Conservation (phyloP, 805 yeast genomes). For the Yarrowia bubula region DNA sequence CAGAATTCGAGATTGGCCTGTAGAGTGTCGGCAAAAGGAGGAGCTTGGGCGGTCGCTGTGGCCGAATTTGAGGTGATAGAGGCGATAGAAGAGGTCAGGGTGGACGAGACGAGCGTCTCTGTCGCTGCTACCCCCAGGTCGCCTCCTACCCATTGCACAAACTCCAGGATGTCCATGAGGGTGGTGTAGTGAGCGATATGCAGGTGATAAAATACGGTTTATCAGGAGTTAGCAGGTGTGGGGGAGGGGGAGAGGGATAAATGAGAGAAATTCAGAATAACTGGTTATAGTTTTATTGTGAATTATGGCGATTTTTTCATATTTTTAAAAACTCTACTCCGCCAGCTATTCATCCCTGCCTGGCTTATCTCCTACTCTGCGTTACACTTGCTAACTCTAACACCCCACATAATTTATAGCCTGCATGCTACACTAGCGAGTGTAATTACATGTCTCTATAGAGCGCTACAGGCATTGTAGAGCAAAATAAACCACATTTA, state of each 20-base stretch:
- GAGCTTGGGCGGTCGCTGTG: neutral
- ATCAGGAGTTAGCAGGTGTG: too few relatives aligned
- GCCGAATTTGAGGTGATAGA: neutral
- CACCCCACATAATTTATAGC: too few relatives aligned
- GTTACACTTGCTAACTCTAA: neutral
- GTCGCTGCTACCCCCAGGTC: slow-evolving; percentile 12
- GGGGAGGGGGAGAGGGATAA: neutral
- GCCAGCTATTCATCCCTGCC: neutral
- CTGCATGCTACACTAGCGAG: too few relatives aligned
- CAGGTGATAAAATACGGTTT: too few relatives aligned
- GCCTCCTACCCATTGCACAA: slow-evolving; percentile 26
- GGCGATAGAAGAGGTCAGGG: neutral
- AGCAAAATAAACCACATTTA: too few relatives aligned
- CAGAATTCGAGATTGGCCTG: slow-evolving; percentile 13
- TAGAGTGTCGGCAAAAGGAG: slow-evolving; percentile 14
- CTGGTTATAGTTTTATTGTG: too few relatives aligned
- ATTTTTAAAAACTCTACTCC: neutral
- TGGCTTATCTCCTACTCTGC: neutral
- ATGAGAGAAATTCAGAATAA: neutral
- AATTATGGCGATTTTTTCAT: neutral
- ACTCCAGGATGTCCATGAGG: slow-evolving; percentile 19
- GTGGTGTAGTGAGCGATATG: neutral
- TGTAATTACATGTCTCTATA: too few relatives aligned
- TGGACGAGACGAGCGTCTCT: neutral
- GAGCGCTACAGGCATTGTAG: too few relatives aligned